Base-by-base conservation (phyloP, 1,284 basidiomycete genomes). In the Pterulicium gracile region DNA sequence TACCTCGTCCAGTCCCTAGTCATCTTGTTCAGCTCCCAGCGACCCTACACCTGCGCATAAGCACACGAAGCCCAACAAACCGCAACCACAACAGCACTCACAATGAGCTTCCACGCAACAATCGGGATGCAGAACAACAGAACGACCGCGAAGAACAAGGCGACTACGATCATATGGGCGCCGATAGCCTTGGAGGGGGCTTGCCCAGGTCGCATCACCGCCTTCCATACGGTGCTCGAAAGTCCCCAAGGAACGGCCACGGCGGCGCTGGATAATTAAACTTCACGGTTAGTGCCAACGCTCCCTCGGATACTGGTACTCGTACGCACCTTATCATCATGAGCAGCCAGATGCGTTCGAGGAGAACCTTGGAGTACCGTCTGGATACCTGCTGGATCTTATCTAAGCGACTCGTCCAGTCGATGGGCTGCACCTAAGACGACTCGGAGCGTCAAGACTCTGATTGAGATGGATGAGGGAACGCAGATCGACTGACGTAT, bases 31-130 rank as follows among this genome's bases (percentile, higher is more conserved):
- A 73, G 63, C 22, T 65, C 62, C 19, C 55, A 55, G 51, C 64
- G 68, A 22, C 77, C 77, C 74, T 76, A 46, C 14, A 32, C n/a
- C n/a, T 32, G 27, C 27, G n/a, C n/a, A n/a, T n/a, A 32, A 32
- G 27, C 7, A 32, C n/a, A 32, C 27, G 27, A 32, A 32, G 27
- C n/a, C 10, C 19, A 39, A 35, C 24, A 12, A 20, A 15, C 1
- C 41, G 15, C 14, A 32, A 15, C 4, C 34, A 40, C 12, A 22
- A 3, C 7, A 17, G 3, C 13, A 64, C 68, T 42, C 24, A 73
- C 73, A 32, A 64, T 53, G 18, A 56, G 60, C 53, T 79, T 79
- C 75, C 75, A 79, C 19, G 68, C 46, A 40, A 66, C 44, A 42
- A 76, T 57, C 2, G 77, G 77, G 1, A 60, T 27, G 44, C 62